phyloP scores from a whole-genome alignment of 2,329 filamentous ascomycete species.

The Grosmannia penicillata region DNA sequence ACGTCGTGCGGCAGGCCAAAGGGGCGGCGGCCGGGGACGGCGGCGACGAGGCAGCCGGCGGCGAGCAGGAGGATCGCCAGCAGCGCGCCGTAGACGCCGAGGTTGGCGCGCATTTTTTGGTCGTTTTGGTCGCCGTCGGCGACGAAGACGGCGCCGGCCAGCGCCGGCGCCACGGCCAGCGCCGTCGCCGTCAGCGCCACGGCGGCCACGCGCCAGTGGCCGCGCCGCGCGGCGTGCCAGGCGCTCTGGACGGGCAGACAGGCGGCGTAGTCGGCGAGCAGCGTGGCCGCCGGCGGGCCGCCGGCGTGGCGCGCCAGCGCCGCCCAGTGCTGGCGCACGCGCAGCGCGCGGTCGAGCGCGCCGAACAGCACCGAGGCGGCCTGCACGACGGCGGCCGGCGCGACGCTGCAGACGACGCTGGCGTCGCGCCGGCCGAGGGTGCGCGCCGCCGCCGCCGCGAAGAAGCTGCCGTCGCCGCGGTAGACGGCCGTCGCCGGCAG shows the following conservation, averaged over 20 bases:
- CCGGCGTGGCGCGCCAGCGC: conserved; percentile 35
- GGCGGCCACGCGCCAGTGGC: conserved; percentile 50
- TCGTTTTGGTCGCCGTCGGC: conserved; percentile 32
- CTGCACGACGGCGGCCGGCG: conserved; percentile 54
- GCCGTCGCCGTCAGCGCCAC: conserved; percentile 44
- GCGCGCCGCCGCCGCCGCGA: no score
- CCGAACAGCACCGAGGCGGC: conserved; percentile 52
- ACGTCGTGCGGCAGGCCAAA: conserved; percentile 61
- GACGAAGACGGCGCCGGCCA: conserved; percentile 60
- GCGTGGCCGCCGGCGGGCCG: conserved; percentile 47
- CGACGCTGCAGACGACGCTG: conserved; percentile 74
- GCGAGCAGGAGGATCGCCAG: conserved; percentile 60
- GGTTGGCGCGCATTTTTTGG: conserved; percentile 55
- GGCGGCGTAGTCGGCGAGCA: conserved; percentile 57
- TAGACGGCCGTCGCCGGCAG: conserved; percentile 51
- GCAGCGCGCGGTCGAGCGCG: conserved; percentile 51
- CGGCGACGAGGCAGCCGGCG: conserved; percentile 42
- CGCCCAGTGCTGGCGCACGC: conserved; percentile 55
- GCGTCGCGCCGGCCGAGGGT: no score
- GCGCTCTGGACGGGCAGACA: conserved; percentile 47
- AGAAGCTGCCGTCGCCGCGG: conserved; percentile 50
- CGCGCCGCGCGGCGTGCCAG: conserved; percentile 40
- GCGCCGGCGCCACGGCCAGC: conserved; percentile 48
- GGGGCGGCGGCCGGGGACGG: conserved; percentile 38
- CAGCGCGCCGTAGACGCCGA: conserved; percentile 59